Base-by-base conservation (phyloP, 257 asterid species). In the Nicotiana tabacum region DNA sequence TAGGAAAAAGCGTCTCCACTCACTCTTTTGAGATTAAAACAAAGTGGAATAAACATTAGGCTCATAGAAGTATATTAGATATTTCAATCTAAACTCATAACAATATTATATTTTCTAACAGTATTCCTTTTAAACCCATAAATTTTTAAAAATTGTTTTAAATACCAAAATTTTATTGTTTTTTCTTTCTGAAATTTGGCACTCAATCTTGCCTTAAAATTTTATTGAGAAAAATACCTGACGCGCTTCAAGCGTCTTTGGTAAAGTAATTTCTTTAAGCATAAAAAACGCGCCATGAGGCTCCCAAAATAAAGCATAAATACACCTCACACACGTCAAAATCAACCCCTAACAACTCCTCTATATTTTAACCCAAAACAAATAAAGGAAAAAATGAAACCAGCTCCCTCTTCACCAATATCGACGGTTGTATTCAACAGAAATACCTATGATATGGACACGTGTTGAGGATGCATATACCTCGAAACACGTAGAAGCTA, bases 401-500 rank as follows among this genome's bases (percentile, higher is more conserved):
- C 51, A n/a, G 29, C 15, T 80, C 60, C 66, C 69, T 21, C 69
- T 30, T 6, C 15, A 21, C 21, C 21, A 21, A 78, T 78, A n/a
- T 56, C n/a, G 32, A 58, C 87, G 86, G 85, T 88, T 33, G 29
- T 83, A 78, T 85, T 46, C 21, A 60, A 67, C 6, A 24, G 1
- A 72, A 8, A 48, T 53, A 7, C 18, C 32, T 66, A 6, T 0
- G 86, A 85, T 85, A 76, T 29, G 2, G n/a, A 18, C 37, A 3
- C 60, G 12, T 21, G 35, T 55, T 37, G 1, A 37, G 43, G 9
- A 0, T 37, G 8, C 43, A 37, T 6, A 37, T 6, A 0, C 66
- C 15, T 18, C 4, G 39, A 67, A 82, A 18, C 78, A 86, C 89
- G 87, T 90, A 88, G 88, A 82, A 24, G 78, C 90, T 83, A 82